Evolutionary conservation across 2,329 filamentous ascomycete species (phyloP), one percentile per base, ranked within the genome.

Genomic region (Claviceps sp.): DNA sequence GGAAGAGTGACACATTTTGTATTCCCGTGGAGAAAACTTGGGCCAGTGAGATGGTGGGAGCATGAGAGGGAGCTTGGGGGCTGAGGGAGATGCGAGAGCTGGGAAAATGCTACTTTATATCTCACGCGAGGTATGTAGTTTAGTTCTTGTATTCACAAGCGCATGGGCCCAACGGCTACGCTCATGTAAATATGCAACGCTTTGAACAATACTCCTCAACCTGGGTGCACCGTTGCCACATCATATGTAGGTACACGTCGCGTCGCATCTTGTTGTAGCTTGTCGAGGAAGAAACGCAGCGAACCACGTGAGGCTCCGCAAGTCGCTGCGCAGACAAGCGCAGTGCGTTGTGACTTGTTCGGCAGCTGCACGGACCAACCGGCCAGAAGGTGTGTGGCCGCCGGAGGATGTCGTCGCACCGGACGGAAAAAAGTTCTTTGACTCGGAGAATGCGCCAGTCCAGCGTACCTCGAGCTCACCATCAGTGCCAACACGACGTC

Each of bases 1-100:
- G 90, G 90, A 0, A 82, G 76, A 60, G 81, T 90, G 19, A 80
- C 83, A 13, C 80, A 82, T 64, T 76, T 94, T 37, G 63, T 95
- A 52, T 85, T 80, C 70, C 89, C 88, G 2, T 76, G 75, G 57
- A 69, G 71, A 54, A 77, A 80, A 67, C 73, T 77, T 60, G 79
- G 81, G 11, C 65, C 67, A 24, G 70, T 85, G 26, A 68, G 65
- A 61, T 83, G 78, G 77, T 75, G 75, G 71, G 77, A 82, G 59
- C 70, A 76, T 57, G 58, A 65, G 55, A 56, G 61, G 56, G 59
- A 61, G 38, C 57, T 61, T 54, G 54, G 56, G 40, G 55, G 53
- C 3, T 56, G 48, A 55, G 14, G 30, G 14, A 24, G 22, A 22
- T 4, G 22, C 22, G 22, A 22, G 22, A 22, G 22, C 22, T 22